phyloP scores from a whole-genome alignment of 495 filamentous ascomycete species.

The Baudoinia panamericana region DNA sequence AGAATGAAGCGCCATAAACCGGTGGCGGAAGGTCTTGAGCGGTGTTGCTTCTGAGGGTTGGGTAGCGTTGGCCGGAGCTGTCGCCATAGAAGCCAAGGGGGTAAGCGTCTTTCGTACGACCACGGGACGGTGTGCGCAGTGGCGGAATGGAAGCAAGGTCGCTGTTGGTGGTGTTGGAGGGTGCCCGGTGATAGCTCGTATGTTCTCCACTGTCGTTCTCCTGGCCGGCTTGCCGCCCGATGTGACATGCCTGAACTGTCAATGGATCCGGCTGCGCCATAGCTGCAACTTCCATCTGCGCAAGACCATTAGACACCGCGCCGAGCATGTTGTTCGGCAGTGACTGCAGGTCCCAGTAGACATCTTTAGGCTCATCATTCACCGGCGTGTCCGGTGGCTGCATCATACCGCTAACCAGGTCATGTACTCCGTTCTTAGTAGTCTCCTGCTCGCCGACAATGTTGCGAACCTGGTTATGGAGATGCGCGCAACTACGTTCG shows the following conservation, averaged over 20 bases:
- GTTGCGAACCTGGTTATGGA: neutral
- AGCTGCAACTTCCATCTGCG: slow-evolving; percentile 7
- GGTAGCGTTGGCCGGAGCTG: slow-evolving; percentile 12
- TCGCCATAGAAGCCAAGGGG: slow-evolving; percentile 18
- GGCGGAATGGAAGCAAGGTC: slow-evolving; percentile 11
- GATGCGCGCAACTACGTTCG: neutral
- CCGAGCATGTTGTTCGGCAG: neutral
- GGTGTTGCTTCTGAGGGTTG: neutral
- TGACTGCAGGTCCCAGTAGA: neutral
- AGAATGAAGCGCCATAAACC: slow-evolving; percentile 1
- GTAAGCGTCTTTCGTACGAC: slow-evolving; percentile 12
- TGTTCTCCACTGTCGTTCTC: neutral
- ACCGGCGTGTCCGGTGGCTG: too few relatives aligned
- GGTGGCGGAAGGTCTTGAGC: neutral
- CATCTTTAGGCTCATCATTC: too few relatives aligned
- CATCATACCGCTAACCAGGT: too few relatives aligned
- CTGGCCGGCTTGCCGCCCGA: neutral
- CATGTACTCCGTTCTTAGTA: neutral
- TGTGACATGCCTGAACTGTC: neutral
- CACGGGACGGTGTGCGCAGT: slow-evolving; percentile 8
- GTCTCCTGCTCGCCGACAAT: neutral
- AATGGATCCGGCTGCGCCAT: neutral
- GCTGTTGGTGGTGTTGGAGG: slow-evolving; percentile 6
- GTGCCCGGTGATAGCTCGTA: neutral
- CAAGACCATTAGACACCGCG: neutral